Percentiles rank a stretch among this genome's conserved stretches.
phyloP scores from a whole-genome alignment of 2,329 filamentous ascomycete species.

The Magnaporthiopsis incrustans region DNA sequence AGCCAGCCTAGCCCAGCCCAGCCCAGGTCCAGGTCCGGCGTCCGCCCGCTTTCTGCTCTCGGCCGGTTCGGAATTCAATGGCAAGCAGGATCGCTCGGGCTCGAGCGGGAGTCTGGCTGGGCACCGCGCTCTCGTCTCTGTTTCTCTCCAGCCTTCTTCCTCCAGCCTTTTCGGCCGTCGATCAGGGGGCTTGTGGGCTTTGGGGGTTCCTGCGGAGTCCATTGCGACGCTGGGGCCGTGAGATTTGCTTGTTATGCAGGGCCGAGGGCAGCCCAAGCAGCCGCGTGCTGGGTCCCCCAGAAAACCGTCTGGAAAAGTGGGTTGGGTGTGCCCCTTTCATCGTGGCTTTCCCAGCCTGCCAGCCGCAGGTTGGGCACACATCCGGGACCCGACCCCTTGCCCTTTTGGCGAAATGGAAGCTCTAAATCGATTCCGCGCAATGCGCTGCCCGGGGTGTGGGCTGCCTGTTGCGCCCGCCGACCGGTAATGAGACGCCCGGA shows the following conservation, averaged over 20 bases:
- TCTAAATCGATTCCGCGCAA: not conserved
- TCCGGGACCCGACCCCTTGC: not conserved
- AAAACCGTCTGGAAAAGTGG: not conserved
- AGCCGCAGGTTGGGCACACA: not conserved
- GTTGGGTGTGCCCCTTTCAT: not conserved
- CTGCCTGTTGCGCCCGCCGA: not conserved
- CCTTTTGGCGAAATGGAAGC: not conserved
- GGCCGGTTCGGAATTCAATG: not conserved
- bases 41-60: not conserved
- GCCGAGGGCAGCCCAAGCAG: not conserved
- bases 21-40: not conserved
- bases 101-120: not conserved
- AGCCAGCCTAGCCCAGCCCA: too few species aligned
- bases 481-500: not conserved
- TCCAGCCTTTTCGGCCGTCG: not conserved
- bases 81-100: not conserved
- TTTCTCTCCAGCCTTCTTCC: not conserved
- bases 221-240: not conserved
- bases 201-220: not conserved
- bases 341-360: not conserved
- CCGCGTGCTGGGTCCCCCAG: not conserved
- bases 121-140: not conserved
- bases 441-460: not conserved
- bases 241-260: not conserved
- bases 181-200: not conserved